Evolutionary conservation across 2,329 filamentous ascomycete genomes (phyloP).

Genomic region (Cucurbitaria berberidis): DNA sequence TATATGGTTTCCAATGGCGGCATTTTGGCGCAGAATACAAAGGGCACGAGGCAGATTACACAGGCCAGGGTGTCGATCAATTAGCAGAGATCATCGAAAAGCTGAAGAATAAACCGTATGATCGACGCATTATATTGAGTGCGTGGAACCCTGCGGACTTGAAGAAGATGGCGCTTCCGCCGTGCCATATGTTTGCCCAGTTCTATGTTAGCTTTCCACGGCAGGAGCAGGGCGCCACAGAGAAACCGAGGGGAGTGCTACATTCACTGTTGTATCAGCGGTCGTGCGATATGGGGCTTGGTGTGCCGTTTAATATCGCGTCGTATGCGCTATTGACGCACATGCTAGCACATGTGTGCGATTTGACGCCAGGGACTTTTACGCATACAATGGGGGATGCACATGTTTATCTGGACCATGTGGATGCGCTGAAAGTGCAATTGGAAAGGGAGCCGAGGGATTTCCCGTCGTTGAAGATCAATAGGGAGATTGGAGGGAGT

Average conservation of each 20-base stretch:
- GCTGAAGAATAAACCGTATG: constrained; percentile 81
- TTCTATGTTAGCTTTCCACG: constrained; percentile 84
- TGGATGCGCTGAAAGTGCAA: constrained; percentile 84
- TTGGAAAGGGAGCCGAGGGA: constrained; percentile 77
- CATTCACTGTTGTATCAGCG: constrained; percentile 93
- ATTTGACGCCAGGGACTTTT: constrained; percentile 82
- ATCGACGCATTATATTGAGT: constrained; percentile 85
- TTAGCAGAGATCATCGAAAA: constrained; percentile 89
- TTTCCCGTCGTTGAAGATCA: constrained; percentile 81
- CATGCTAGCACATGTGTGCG: constrained; percentile 88
- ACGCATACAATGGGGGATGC: constrained; percentile 98
- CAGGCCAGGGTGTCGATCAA: constrained; percentile 89
- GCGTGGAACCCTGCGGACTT: constrained; percentile 95
- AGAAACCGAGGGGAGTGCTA: constrained; percentile 67
- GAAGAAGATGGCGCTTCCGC: constrained; percentile 86
- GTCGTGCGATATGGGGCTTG: constrained; percentile 95
- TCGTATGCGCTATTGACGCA: constrained; percentile 92
- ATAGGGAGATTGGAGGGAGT: constrained; percentile 69
- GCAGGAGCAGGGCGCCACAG: constrained; percentile 31
- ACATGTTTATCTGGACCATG: constrained; percentile 94
- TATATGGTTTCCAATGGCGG: constrained; percentile 99
- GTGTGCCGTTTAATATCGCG: constrained; percentile 97
- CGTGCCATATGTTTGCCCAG: constrained; percentile 97
- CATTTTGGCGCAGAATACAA: constrained; percentile 94
- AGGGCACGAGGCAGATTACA: constrained; percentile 72